Conservation (phyloP, 2,329 filamentous ascomycete species). For the Nigrospora osmanthi region DNA sequence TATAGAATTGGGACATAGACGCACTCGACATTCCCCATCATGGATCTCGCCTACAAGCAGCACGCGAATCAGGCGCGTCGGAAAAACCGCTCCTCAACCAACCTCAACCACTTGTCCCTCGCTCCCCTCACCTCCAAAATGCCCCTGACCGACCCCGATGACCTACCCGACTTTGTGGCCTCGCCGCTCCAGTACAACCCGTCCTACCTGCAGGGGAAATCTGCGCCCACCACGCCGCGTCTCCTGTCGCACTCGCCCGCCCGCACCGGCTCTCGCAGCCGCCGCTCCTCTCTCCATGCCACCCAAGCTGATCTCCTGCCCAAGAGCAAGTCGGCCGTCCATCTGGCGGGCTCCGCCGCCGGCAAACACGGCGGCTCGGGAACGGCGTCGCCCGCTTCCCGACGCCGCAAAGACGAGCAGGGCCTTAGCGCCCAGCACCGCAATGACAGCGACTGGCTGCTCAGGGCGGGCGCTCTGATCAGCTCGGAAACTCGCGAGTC, state of each 20-base stretch:
- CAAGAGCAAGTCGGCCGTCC: constrained; percentile 58
- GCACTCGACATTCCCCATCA: constrained; percentile 16
- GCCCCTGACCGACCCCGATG: constrained; percentile 46
- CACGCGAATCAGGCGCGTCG: constrained; percentile 49
- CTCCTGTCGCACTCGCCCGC: constrained; percentile 40
- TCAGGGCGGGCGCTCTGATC: constrained; percentile 55
- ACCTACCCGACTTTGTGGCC: constrained; percentile 27
- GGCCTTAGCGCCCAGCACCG: constrained; percentile 24
- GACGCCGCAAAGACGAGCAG: constrained; percentile 22
- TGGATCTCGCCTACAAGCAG: constrained; percentile 56
- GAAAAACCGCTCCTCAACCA: constrained; percentile 51
- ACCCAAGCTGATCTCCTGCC: constrained; percentile 25
- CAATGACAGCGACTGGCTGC: constrained; percentile 56
- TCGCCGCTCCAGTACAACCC: constrained; percentile 26
- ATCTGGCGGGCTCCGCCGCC: constrained; percentile 29
- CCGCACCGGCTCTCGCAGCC: constrained; percentile 31
- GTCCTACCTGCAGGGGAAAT: constrained; percentile 55
- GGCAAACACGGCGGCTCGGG: constrained; percentile 13
- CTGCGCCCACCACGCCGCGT: constrained; percentile 56
- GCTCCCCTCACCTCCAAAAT: constrained; percentile 57
- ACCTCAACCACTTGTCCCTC: constrained; percentile 52
- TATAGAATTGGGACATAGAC: no score
- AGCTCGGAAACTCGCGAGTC: constrained; percentile 55
- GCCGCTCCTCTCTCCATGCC: constrained; percentile 27
- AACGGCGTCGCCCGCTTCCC: constrained; percentile 13